Conservation (phyloP, 805 yeast genomes). For the Yarrowia deformans region DNA sequence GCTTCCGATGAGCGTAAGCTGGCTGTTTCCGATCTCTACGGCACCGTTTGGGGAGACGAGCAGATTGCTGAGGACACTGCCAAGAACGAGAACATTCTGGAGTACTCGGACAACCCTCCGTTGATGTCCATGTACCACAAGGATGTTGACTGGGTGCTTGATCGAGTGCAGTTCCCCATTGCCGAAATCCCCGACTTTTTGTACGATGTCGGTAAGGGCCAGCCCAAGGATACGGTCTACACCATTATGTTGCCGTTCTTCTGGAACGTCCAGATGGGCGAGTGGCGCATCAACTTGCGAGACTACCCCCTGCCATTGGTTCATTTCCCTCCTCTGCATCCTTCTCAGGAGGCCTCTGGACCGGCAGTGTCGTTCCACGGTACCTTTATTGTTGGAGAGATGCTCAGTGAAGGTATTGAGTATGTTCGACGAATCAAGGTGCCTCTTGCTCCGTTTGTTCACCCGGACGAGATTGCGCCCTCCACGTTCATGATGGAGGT, state of each 20-base stretch:
- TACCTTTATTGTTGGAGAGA: slow-evolving; percentile 73
- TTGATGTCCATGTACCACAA: slow-evolving; percentile 61
- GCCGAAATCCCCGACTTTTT: slow-evolving; percentile 67
- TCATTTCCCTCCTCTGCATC: slow-evolving; percentile 65
- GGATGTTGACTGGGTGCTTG: slow-evolving; percentile 58
- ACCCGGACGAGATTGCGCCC: slow-evolving; percentile 51
- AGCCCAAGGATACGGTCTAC: slow-evolving; percentile 73
- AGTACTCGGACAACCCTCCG: slow-evolving; percentile 58
- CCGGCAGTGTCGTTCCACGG: slow-evolving; percentile 60
- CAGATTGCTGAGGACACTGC: slow-evolving; percentile 51
- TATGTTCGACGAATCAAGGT: slow-evolving; percentile 67
- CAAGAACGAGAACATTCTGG: slow-evolving; percentile 57
- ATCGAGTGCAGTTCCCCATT: slow-evolving; percentile 60
- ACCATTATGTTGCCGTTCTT: slow-evolving; percentile 72
- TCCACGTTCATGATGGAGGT: slow-evolving; percentile 64
- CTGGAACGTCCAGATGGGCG: slow-evolving; percentile 63
- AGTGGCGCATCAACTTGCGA: slow-evolving; percentile 72
- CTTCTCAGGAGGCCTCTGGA: slow-evolving; percentile 50
- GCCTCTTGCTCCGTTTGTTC: slow-evolving; percentile 60
- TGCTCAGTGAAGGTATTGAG: slow-evolving; percentile 57
- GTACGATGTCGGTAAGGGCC: slow-evolving; percentile 78
- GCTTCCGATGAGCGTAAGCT: slow-evolving; percentile 47
- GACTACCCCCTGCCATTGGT: slow-evolving; percentile 88
- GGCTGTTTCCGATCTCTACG: slow-evolving; percentile 54
- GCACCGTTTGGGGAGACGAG: slow-evolving; percentile 47